Base-by-base conservation (phyloP, 176 grass and related monocot genomes). In the sorghum (Sorghum bicolor) region DNA sequence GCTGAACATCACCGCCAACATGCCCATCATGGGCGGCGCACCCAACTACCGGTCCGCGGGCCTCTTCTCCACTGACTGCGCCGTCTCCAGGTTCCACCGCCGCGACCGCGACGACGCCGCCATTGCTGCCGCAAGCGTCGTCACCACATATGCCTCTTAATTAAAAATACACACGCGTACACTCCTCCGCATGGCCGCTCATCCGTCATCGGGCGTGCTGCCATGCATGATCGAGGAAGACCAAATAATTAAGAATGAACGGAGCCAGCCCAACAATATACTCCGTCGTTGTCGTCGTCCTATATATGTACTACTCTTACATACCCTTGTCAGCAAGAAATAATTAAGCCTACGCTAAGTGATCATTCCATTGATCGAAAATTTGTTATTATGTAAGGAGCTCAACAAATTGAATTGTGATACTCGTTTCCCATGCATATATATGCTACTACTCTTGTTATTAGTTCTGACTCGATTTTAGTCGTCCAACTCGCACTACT, bases 61-160 rank as follows among this genome's bases (percentile, higher is more conserved):
- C 5, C 78, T 95, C 55, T 95, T 92, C 88, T 79, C 90, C 44
- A 84, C 79, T 2, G 85, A 95, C 38, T 95, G 90, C 77, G 65
- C 50, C 8, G 90, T 85, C 48, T 31, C 85, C 5, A 68, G 77
- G 62, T 94, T 87, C 61, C 80, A 44, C 53, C 22, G 53, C 53
- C 2, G 8, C 53, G 53, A 9, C 1, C n/a, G n/a, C n/a, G n/a
- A n/a, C n/a, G n/a, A n/a, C n/a, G n/a, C n/a, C n/a, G 22, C 53
- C 52, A 19, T 52, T 52, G 52, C 53, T 8, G 8, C 20, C 22
- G 8, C 22, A 2, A 8, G 19, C 20, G 53, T 10, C 22, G 22
- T 24, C 53, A 58, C 53, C 53, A 58, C 53, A 58, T 58, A 58
- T 24, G 53, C 53, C 53, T 58, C 53, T 24, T 58, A 22, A 55